Percentiles rank a stretch among this genome's conserved stretches.
Evolutionary conservation across 78 protist species (phyloP).

Genomic region (Speleostelium caveatum): DNA sequence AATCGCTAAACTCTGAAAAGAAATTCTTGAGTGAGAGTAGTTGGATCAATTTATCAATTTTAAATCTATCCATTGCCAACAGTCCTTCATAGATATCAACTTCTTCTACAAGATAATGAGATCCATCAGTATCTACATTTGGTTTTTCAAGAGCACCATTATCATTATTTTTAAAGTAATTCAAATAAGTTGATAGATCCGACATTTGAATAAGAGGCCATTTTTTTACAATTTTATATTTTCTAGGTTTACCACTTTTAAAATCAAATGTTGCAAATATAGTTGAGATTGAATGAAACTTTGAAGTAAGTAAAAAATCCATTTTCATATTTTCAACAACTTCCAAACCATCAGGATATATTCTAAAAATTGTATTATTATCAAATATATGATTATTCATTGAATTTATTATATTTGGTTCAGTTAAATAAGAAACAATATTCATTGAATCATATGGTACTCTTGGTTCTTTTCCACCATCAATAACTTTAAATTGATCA

Average conservation of each 20-base stretch:
- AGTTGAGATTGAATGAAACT: neutral
- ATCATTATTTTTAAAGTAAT: slow-evolving; percentile 12
- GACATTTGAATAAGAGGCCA: neutral
- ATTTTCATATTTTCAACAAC: neutral
- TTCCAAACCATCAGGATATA: slow-evolving; percentile 1
- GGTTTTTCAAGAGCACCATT: slow-evolving; percentile 11
- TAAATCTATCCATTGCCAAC: neutral
- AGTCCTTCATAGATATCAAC: neutral
- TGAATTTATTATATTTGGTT: slow-evolving; percentile 9
- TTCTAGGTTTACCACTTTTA: slow-evolving; percentile 6
- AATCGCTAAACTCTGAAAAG: neutral
- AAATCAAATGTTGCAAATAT: neutral
- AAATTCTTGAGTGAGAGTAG: slow-evolving; percentile 4
- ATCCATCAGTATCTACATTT: neutral
- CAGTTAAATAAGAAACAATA: neutral
- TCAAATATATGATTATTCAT: slow-evolving; percentile 25
- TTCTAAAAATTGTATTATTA: neutral
- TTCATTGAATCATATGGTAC: slow-evolving; percentile 2
- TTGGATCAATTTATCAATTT: neutral
- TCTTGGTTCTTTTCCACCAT: neutral
- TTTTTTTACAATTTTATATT: neutral
- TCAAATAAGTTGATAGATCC: neutral
- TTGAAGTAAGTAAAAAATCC: neutral
- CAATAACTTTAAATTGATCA: slow-evolving; percentile 8
- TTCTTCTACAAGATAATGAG: neutral